Conservation (phyloP, 352 stramenopile species). For the Phytophthora ramorum region DNA sequence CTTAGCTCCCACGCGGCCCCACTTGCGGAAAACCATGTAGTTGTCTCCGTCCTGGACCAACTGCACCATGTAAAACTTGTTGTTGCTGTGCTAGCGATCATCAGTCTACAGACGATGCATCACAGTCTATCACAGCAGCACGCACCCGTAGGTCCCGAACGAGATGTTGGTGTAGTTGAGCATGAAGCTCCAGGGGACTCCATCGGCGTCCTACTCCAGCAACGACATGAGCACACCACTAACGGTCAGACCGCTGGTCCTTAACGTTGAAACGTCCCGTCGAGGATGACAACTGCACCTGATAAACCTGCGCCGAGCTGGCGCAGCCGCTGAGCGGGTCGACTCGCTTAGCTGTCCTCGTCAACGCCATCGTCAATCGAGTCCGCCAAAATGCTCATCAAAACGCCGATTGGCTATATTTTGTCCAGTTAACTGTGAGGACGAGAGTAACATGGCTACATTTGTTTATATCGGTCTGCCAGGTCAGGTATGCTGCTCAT, state of each 20-base stretch:
- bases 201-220: constrained; percentile 33
- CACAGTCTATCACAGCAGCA: not conserved
- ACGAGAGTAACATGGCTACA: constrained; percentile 23
- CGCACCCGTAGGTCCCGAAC: constrained; percentile 54
- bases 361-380: constrained; percentile 8
- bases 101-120: not conserved
- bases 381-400: constrained; percentile 22
- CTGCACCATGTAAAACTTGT: constrained; percentile 85
- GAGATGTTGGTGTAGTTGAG: constrained; percentile 64
- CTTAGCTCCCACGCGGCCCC: constrained; percentile 71
- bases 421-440: constrained; percentile 29
- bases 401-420: constrained; percentile 23
- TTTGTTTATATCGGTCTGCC: not conserved
- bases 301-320: constrained; percentile 33
- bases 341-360: constrained; percentile 21
- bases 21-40: constrained; percentile 72
- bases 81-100: constrained; percentile 50
- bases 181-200: constrained; percentile 50
- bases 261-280: not conserved
- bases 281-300: constrained; percentile 14
- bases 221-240: not conserved
- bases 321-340: constrained; percentile 43
- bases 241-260: constrained; percentile 1
- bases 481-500: not conserved
- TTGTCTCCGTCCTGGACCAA: constrained; percentile 54